Conservation (phyloP, 208 protist species). For the Lotmaria passim region DNA sequence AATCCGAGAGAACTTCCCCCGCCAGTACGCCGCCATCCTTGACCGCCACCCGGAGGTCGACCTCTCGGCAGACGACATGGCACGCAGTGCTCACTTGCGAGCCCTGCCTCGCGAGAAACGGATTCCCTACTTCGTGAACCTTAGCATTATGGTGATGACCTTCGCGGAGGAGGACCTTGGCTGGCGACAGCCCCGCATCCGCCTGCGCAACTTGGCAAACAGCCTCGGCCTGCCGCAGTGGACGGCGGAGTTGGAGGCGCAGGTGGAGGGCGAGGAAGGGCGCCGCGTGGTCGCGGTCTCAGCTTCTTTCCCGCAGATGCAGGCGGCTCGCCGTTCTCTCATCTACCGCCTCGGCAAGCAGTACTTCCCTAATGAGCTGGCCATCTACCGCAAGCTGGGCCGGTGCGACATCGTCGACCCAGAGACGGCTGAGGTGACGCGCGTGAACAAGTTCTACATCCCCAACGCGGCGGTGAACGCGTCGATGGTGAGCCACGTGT, state of each 20-base stretch:
- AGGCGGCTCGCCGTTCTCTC: constrained; percentile 66
- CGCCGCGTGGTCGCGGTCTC: constrained; percentile 81
- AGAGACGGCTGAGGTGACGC: constrained; percentile 16
- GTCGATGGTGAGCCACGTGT: constrained; percentile 72
- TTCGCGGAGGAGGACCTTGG: constrained; percentile 90
- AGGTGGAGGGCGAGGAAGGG: constrained; percentile 68
- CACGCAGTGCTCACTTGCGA: constrained; percentile 64
- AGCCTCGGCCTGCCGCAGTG: constrained; percentile 82
- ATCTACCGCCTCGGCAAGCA: constrained; percentile 72
- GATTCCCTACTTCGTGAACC: constrained; percentile 69
- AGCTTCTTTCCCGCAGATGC: constrained; percentile 62
- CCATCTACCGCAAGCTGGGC: constrained; percentile 55
- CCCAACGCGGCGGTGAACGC: constrained; percentile 32
- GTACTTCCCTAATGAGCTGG: constrained; percentile 85
- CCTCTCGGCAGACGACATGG: constrained; percentile 69
- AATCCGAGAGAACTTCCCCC: constrained; percentile 84
- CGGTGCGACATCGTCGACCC: constrained; percentile 72
- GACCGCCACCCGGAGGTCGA: constrained; percentile 80
- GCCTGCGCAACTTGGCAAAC: constrained; percentile 71
- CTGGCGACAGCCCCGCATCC: constrained; percentile 81
- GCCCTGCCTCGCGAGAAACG: constrained; percentile 88
- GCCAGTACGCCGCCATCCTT: constrained; percentile 72
- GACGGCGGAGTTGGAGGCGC: constrained; percentile 88
- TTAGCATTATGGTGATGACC: constrained; percentile 69
- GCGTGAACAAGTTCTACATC: constrained; percentile 51